Base-by-base conservation (phyloP, 768 basidiomycete genomes). In the Tubosaeta sp. region DNA sequence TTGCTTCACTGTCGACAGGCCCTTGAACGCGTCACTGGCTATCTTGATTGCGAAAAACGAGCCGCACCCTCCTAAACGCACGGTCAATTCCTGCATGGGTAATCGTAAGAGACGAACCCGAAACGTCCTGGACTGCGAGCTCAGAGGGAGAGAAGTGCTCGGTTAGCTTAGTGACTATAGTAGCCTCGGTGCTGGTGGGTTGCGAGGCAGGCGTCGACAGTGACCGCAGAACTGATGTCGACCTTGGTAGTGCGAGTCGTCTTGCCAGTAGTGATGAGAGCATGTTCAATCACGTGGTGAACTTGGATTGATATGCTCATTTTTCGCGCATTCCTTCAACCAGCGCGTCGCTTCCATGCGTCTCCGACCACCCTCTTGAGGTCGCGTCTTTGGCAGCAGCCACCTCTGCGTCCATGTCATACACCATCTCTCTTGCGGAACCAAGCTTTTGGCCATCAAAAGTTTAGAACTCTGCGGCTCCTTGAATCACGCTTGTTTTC, bases 21-120 rank as follows among this genome's bases (percentile, higher is more conserved):
- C 95, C 58, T 86, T 84, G 77, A 99, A 98, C 1, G 78, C 78
- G n/a, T 82, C 68, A 53, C 91, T 93, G 5, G 88, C 81, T 56
- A 99, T 89, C 12, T 81, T 79, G 56, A 99, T 95, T 39, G 94
- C 90, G 62, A 95, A 99, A 71, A 98, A 99, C 5, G 85, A 80
- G n/a, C 97, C 97, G 65, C 97, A 98, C 22, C 97, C 97, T 49
- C 94, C 95, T 97, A 43, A 19, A 31, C 13, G 45, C 14, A 61
- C 44, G 38, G 47, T 57, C 13, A 47, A 52, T 42, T 43, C 32
- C 43, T 32, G 57, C 27, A 50, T 4, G 6, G 51, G 14, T 27
- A 17, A 41, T 41, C 13, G 43, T 35, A 45, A n/a, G 43, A n/a
- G 27, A 64, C 80, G 55, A 22, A 94, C 95, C 95, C 26, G 95